Evolutionary conservation across 371 early-diverging fungal species (phyloP), one percentile per base, ranked within the genome.

Genomic region (Mortierella sp.): DNA sequence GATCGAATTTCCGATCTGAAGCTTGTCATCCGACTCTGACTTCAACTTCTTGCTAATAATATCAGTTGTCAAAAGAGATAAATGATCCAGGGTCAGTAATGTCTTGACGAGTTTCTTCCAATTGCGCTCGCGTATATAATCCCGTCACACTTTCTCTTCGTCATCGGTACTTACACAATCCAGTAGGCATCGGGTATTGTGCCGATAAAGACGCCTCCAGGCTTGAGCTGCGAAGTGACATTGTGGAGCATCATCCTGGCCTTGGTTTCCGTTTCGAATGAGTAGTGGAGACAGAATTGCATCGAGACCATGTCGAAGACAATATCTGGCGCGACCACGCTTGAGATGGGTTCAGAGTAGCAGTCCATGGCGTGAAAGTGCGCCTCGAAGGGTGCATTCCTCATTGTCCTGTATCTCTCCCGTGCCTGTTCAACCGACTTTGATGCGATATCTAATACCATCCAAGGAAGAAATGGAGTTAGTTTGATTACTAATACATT

Each of bases 201-300:
- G 58, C 98, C 97, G 77, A 99, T 93, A 78, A 99, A 97, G 46
- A 89, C 81, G 1, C 99, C 99, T 21, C 97, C 98, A 5, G 91
- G 77, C n/a, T 90, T 90, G 83, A 99, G 87, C 54, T 94, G 92
- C 4, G 88, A 77, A 1, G 96, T 86, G 8, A 99, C 95, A 87
- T 99, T 99, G 68, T 92, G 87, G 51, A 99, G 86, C 89, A 96
- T 96, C 76, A 89, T 94, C 35, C 96, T 90, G 1, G 96, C 96
- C 81, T 94, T 95, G 16, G 86, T 81, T 88, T 98, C 97, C 4
- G 92, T 91, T 81, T 96, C 96, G 87, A 99, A 99, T 0, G 98
- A 95, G 89, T 99, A 99, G 84, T 99, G 99, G 72, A 99, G 88
- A 83, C 97, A 97, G 88, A 99, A 99, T 88, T 99, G 99, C 89